Conservation (phyloP, 768 basidiomycete genomes). For the Tylopilus subfusipes region DNA sequence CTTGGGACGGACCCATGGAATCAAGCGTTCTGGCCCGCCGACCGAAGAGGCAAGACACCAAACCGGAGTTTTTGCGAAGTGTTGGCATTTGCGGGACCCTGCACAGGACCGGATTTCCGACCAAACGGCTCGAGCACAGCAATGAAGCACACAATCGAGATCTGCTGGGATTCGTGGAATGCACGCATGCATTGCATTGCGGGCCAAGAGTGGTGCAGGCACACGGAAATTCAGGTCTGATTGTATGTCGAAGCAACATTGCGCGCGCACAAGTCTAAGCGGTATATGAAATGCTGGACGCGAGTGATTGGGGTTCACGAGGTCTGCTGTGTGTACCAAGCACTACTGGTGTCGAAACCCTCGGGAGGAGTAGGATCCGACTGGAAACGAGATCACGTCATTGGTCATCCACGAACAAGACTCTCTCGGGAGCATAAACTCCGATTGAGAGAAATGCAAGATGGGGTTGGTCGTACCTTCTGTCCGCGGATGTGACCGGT, state of each 20-base stretch:
- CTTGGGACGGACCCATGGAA: not conserved
- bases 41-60: not conserved
- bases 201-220: not conserved
- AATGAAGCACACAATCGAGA: not conserved
- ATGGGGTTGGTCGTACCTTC: conserved; percentile 48
- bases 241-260: not conserved
- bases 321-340: conserved; percentile 66
- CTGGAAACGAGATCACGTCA: conserved; percentile 34
- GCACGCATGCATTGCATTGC: not conserved
- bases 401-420: not conserved
- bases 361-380: conserved; percentile 64
- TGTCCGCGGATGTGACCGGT: conserved; percentile 88
- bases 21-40: not conserved
- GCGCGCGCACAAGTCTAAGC: conserved; percentile 5
- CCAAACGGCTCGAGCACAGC: not conserved
- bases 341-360: conserved; percentile 67
- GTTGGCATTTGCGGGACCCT: not conserved
- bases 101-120: not conserved
- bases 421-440: not conserved
- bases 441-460: not conserved
- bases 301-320: conserved; percentile 26
- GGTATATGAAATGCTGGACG: conserved; percentile 27
- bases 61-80: not conserved
- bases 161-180: not conserved
- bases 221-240: not conserved